Percentiles rank a stretch among this genome's conserved stretches.
phyloP scores from a whole-genome alignment of 106 monocot species.

The Acanthochlamys bracteata region DNA sequence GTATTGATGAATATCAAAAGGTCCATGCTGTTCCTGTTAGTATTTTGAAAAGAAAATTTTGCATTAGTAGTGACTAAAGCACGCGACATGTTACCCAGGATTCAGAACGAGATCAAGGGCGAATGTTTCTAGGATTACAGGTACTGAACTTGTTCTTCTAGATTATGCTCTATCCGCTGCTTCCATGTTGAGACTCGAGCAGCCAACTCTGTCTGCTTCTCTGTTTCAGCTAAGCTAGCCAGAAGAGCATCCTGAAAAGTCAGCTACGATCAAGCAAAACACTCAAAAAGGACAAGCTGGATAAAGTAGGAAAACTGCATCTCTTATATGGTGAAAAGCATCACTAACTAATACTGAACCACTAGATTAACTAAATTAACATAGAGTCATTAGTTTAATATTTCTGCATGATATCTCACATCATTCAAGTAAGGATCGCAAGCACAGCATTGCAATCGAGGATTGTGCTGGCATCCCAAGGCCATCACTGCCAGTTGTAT shows the following conservation, averaged over 20 bases:
- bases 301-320: background rate
- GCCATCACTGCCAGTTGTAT: too few species aligned
- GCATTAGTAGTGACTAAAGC: background rate
- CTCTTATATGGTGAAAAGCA: background rate
- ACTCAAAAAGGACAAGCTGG: background rate
- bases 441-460: too few species aligned
- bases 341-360: background rate
- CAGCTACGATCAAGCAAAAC: background rate
- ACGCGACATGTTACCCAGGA: background rate
- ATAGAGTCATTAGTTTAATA: too few species aligned
- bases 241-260: constrained; percentile 66
- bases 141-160: constrained; percentile 59
- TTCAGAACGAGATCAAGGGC: background rate
- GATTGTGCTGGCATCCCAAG: too few species aligned
- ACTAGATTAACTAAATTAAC: background rate
- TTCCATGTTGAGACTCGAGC: constrained; percentile 86
- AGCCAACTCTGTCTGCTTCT: constrained; percentile 77
- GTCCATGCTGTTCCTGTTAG: constrained; percentile 43
- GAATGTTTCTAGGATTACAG: background rate
- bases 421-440: too few species aligned
- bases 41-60: constrained; percentile 1
- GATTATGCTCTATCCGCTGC: constrained; percentile 55
- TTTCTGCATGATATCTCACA: too few species aligned
- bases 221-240: constrained; percentile 79
- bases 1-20: constrained; percentile 79